Base-by-base conservation (phyloP, 192 early-diverging fungal genomes). In the Backusella morwellensis region DNA sequence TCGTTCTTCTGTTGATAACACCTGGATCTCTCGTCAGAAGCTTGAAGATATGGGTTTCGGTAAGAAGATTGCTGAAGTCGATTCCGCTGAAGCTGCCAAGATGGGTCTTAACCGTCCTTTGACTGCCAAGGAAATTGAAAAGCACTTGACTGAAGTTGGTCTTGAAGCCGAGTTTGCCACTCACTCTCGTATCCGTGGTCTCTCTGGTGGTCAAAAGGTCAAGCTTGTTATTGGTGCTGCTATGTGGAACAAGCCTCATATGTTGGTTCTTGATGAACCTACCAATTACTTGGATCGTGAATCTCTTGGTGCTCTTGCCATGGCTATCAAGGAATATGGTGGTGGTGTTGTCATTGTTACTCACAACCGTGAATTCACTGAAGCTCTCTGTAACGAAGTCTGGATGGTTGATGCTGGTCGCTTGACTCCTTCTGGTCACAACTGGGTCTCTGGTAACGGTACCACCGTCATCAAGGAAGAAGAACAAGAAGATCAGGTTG, bases 201-300 rank as follows among this genome's bases (percentile, higher is more conserved):
- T 95, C 35, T 90, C 90, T 70, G 92, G 92, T 82, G 92, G 92
- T 74, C 93, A 95, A 82, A 95, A 95, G 84, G 94, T 95, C 82
- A 94, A 94, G 85, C 90, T 95, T 44, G 94, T 95, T 40, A 88
- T 95, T 81, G 93, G 88, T 66, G 93, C 91, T 76, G 93, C 94
- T 66, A 88, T 95, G 87, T 94, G 94, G 93, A 91, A 92, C 81
- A 88, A 91, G 80, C 97, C 97, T 68, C 96, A 97, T 82, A 92
- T 96, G 80, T 91, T 97, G 79, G 89, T 97, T 75, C 88, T 97
- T 72, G 95, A 97, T 82, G 94, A 95, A 87, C 95, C 95, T 73
- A 97, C 92, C 68, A 89, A 87, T 78, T 92, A 87, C 75, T 85
- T 90, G 83, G 86, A 90, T 87, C 88, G 86, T 66, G 89, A 90